Evolutionary conservation across 2,329 filamentous ascomycete genomes (phyloP).

Genomic region (Penicillium frequentans): DNA sequence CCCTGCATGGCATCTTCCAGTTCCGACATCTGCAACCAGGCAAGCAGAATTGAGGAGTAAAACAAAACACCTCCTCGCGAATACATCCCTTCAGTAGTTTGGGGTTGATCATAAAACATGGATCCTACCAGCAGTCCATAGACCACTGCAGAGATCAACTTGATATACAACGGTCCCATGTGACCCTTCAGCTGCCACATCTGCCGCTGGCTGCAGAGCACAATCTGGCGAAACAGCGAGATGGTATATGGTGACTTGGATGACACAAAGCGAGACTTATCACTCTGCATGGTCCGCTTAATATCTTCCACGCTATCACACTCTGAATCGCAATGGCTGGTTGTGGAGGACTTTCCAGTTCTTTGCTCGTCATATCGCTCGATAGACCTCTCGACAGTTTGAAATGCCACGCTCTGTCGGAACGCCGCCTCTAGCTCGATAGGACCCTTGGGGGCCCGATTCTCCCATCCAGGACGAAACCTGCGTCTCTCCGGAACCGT

Average conservation of each 20-base stretch:
- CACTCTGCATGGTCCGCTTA: constrained; percentile 59
- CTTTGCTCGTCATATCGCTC: constrained; percentile 53
- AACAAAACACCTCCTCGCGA: constrained; percentile 60
- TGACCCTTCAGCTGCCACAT: constrained; percentile 75
- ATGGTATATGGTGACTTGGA: constrained; percentile 73
- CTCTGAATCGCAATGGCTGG: constrained; percentile 46
- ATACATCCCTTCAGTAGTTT: constrained; percentile 59
- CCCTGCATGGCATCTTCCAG: constrained; percentile 73
- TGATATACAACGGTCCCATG: constrained; percentile 68
- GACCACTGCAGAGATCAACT: constrained; percentile 69
- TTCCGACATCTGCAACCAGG: constrained; percentile 70
- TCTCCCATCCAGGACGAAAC: constrained; percentile 63
- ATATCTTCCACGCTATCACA: constrained; percentile 46
- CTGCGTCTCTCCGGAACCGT: constrained; percentile 67
- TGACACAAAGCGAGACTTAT: constrained; percentile 52
- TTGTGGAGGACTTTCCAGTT: constrained; percentile 33
- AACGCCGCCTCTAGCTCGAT: constrained; percentile 68
- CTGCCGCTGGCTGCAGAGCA: constrained; percentile 61
- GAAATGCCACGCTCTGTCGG: constrained; percentile 58
- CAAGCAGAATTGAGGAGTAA: constrained; percentile 62
- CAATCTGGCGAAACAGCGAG: constrained; percentile 67
- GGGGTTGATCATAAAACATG: constrained; percentile 66
- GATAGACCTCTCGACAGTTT: constrained; percentile 59
- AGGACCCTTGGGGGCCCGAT: constrained; percentile 63
- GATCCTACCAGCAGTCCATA: constrained; percentile 71